These are phyloP conservation scores for Alternaria triticina DNA, from an alignment of 2,329 filamentous ascomycete species.

Conservation along the genomic window DNA sequence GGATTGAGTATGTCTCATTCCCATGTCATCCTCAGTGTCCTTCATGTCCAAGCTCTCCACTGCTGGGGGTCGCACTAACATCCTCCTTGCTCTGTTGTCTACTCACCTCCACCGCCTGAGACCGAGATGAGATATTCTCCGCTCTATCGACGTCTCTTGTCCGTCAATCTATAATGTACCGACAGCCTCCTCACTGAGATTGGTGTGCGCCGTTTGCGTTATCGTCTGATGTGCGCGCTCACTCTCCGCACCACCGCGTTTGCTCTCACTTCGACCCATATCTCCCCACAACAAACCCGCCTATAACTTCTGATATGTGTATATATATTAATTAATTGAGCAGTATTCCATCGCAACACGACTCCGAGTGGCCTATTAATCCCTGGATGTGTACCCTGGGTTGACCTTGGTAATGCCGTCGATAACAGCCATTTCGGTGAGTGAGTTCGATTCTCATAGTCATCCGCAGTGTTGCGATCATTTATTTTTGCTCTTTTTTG, in stretches of 20 bases:
- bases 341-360: background rate
- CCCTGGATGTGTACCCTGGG: background rate
- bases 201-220: background rate
- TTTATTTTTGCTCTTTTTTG: background rate
- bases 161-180: background rate
- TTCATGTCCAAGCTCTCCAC: background rate
- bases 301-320: accelerated
- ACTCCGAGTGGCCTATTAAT: background rate
- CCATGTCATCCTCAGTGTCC: background rate
- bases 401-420: background rate
- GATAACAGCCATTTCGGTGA: background rate
- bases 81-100: background rate
- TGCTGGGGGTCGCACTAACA: background rate
- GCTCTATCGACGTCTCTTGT: background rate
- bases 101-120: background rate
- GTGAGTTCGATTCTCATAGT: background rate
- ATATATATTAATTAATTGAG: background rate
- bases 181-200: background rate
- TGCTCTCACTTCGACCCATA: background rate
- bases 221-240: accelerated
- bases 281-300: background rate
- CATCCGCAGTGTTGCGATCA: background rate
- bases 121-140: background rate
- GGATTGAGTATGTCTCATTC: accelerated
- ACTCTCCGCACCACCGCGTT: background rate